phyloP scores from a whole-genome alignment of 2,329 filamentous ascomycete genomes.

The Trichoderma gracile region DNA sequence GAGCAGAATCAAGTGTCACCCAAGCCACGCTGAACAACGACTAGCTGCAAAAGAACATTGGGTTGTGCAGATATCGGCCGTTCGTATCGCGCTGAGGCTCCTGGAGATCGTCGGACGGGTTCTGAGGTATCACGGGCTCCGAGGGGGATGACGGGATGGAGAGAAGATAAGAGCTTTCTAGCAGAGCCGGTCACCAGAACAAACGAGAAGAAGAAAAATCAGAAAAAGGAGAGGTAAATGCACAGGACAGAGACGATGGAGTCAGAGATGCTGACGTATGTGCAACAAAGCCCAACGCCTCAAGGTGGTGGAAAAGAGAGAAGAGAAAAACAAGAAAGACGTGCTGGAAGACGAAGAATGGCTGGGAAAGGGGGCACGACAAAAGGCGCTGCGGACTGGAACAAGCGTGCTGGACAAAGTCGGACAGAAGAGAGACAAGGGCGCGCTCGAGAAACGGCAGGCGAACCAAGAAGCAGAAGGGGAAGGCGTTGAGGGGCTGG shows the following conservation, averaged over 20 bases:
- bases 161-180: conserved; percentile 32
- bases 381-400: conserved; percentile 23
- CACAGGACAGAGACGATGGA: conserved; percentile 31
- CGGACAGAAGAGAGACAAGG: conserved; percentile 31
- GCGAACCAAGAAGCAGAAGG: conserved; percentile 37
- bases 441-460: conserved; percentile 31
- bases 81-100: conserved; percentile 28
- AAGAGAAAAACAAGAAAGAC: conserved; percentile 26
- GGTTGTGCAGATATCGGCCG: conserved; percentile 31
- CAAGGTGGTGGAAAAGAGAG: conserved; percentile 31
- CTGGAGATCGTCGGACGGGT: conserved; percentile 25
- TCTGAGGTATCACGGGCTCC: conserved; percentile 36
- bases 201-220: conserved; percentile 33
- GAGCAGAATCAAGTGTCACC: conserved; percentile 37
- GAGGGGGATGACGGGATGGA: conserved; percentile 32
- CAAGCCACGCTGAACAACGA: conserved; percentile 37
- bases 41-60: conserved; percentile 40
- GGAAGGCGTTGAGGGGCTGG: conserved; percentile 29
- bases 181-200: conserved; percentile 30
- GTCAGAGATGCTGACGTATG: conserved; percentile 33
- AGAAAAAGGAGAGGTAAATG: conserved; percentile 36
- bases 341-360: conserved; percentile 31
- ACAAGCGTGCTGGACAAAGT: conserved; percentile 27
- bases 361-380: conserved; percentile 39
- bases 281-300: conserved; percentile 33